These are phyloP conservation scores for Aspergillus sp. DNA, from an alignment of 2,329 filamentous ascomycete genomes.

Conservation along the genomic window DNA sequence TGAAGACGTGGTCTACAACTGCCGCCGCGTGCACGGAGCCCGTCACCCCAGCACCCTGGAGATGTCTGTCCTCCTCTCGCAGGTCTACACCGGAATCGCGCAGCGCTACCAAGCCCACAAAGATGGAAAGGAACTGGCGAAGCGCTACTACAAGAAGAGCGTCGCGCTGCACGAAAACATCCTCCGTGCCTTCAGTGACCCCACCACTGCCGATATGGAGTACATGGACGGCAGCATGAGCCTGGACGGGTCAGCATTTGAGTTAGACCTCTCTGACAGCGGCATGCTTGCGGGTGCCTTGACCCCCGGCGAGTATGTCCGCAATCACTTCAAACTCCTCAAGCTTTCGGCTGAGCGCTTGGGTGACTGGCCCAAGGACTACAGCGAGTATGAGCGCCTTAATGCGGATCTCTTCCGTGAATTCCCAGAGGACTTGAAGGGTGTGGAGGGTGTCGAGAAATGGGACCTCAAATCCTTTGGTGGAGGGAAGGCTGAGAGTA, in stretches of 20 bases:
- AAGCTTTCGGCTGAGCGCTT: slow-evolving; percentile 40
- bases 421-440: slow-evolving; percentile 41
- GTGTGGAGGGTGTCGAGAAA: slow-evolving; percentile 46
- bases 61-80: slow-evolving; percentile 48
- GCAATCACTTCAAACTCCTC: slow-evolving; percentile 37
- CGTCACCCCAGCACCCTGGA: slow-evolving; percentile 48
- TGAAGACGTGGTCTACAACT: slow-evolving; percentile 56
- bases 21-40: slow-evolving; percentile 51
- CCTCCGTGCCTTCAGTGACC: slow-evolving; percentile 35
- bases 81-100: slow-evolving; percentile 48
- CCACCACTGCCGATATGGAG: slow-evolving; percentile 27
- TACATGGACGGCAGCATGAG: slow-evolving; percentile 12
- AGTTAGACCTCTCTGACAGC: slow-evolving; percentile 4
- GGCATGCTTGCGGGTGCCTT: not conserved
- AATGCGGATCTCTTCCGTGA: slow-evolving; percentile 44
- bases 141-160: slow-evolving; percentile 40
- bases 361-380: slow-evolving; percentile 47
- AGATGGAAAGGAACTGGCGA: slow-evolving; percentile 30
- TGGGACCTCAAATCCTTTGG: slow-evolving; percentile 48
- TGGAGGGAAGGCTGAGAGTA: slow-evolving; percentile 45
- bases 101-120: slow-evolving; percentile 35
- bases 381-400: slow-evolving; percentile 47
- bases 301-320: slow-evolving; percentile 25
- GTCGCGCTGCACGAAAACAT: slow-evolving; percentile 38
- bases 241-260: slow-evolving; percentile 9